Base-by-base conservation (phyloP, 164 flowering plant species). In the Vitis labrusca region DNA sequence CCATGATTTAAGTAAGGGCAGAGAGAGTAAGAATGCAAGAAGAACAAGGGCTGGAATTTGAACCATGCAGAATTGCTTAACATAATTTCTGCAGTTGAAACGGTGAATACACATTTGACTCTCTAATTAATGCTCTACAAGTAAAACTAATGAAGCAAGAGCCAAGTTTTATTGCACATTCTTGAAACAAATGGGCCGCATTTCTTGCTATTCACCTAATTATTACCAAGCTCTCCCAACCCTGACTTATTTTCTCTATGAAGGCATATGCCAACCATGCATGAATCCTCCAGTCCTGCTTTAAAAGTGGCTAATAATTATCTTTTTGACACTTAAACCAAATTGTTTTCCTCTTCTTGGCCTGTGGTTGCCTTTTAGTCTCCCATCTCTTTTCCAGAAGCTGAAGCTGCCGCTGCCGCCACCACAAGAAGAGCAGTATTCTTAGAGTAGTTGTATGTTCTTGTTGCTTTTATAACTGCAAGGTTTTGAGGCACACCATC, bases 151-250 rank as follows among this genome's bases (percentile, higher is more conserved):
- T 74, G 47, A 64, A 55, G 59, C 13, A 47, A 59, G 54, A 6
- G 49, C 67, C 61, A 61, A 57, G 59, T 49, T 50, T 74, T 71
- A 66, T 73, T 73, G 66, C 54, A 63, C 72, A 69, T 47, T 4
- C 10, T 32, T 50, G 8, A 63, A 29, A 51, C 44, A 77, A 56
- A 59, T 66, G 11, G 63, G 23, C 75, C 73, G 23, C 71, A 30
- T 47, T 15, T 68, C 60, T 61, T 32, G 2, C 51, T 27, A 51
- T 50, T 58, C 27, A 10, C 53, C 57, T 61, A 3, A 59, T 53
- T 52, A 68, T 37, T 70, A 32, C 13, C 67, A 9, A 54, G 11
- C 14, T 44, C 59, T 16, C 10, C 19, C 23, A 67, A 50, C 55
- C 47, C 54, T 13, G 8, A 30, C 65, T 73, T 47, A 63, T 71